These are phyloP conservation scores for Diaporthe amygdali DNA, from an alignment of 2,329 filamentous ascomycete genomes.

Conservation along the genomic window DNA sequence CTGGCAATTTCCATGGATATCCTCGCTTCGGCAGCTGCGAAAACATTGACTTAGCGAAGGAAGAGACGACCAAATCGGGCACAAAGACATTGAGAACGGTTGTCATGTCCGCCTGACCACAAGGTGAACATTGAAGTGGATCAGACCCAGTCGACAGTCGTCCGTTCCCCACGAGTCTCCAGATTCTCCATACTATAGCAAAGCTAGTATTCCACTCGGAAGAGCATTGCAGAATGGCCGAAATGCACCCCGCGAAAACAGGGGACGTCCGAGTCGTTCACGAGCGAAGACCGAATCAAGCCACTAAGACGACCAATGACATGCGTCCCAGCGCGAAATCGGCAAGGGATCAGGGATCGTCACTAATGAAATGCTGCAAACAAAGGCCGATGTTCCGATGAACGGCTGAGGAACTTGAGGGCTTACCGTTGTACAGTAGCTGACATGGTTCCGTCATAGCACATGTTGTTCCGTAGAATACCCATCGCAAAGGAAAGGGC, in stretches of 20 bases:
- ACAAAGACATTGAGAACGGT: not conserved
- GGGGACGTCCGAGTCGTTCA: conserved; percentile 2
- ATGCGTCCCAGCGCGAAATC: not conserved
- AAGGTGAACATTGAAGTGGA: not conserved
- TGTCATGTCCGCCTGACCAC: not conserved
- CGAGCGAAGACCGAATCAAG: not conserved
- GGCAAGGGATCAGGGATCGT: conserved; percentile 4
- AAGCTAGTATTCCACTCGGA: not conserved
- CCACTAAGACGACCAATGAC: not conserved
- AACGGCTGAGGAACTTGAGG: not conserved
- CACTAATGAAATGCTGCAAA: not conserved
- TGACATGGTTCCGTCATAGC: not conserved
- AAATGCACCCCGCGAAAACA: conserved; percentile 3
- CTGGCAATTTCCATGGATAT: not conserved
- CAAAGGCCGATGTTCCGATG: not conserved
- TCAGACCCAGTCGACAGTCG: conserved; percentile 13
- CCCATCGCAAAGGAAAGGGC: not conserved
- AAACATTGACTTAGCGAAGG: not conserved
- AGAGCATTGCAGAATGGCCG: not conserved
- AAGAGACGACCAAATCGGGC: not conserved
- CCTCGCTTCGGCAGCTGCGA: not conserved
- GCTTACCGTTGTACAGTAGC: not conserved
- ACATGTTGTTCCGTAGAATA: not conserved
- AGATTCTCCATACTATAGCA: not conserved
- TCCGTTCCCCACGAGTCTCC: conserved; percentile 13